Conservation (phyloP, 1,284 basidiomycete species). For the Anthracocystis walkeri region DNA sequence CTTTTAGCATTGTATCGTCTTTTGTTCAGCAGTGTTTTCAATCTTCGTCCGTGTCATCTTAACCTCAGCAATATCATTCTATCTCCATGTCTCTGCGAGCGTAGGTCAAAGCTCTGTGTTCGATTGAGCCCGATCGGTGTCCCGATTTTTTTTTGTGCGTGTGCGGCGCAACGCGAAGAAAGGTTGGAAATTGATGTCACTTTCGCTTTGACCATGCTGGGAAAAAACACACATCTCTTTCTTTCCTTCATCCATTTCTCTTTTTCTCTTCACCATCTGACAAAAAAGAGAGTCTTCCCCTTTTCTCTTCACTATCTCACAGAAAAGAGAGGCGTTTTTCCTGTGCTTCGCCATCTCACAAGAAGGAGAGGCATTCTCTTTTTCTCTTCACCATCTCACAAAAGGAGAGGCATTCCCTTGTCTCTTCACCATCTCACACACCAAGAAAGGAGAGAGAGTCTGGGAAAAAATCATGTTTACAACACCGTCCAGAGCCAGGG, state of each 20-base stretch:
- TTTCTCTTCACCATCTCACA: too few relatives aligned
- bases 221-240: slow-evolving; percentile 2
- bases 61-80: background rate
- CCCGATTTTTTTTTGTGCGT: slow-evolving; percentile 12
- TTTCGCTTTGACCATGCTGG: slow-evolving; percentile 41
- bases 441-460: too few relatives aligned
- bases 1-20: slow-evolving; percentile 6
- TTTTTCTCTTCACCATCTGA: background rate
- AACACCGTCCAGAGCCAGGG: slow-evolving; percentile 37
- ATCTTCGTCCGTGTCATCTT: background rate
- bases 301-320: too few relatives aligned
- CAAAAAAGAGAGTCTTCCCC: too few relatives aligned
- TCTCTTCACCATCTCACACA: too few relatives aligned
- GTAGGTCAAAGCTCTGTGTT: background rate
- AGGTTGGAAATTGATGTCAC: background rate
- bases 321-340: too few relatives aligned
- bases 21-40: background rate
- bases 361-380: too few relatives aligned
- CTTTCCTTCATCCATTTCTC: background rate
- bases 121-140: background rate
- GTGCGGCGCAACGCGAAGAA: slow-evolving; percentile 24
- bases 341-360: too few relatives aligned
- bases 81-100: background rate
- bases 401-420: too few relatives aligned
- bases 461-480: slow-evolving; percentile 33